phyloP scores from a whole-genome alignment of 2,329 filamentous ascomycete genomes.

The Colletotrichum sp. region DNA sequence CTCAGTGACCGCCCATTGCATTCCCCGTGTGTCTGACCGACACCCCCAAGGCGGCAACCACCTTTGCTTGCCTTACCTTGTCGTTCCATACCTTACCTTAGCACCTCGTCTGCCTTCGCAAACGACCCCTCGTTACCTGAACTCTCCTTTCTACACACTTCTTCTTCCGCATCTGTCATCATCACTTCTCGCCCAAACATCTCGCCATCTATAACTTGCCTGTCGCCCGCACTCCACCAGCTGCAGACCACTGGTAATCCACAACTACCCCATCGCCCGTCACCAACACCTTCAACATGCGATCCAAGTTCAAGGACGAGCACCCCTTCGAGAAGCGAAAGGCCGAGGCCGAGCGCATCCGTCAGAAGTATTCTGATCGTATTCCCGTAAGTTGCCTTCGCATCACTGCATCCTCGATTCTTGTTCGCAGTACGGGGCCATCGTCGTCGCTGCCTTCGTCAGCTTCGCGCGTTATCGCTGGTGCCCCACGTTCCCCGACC shows the following conservation, averaged over 20 bases:
- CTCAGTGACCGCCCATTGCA: conserved; percentile 23
- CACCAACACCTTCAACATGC: conserved; percentile 69
- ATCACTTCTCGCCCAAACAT: conserved; percentile 3
- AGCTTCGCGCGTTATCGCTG: conserved; percentile 12
- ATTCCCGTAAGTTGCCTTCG: conserved; percentile 79
- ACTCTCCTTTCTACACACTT: conserved; percentile 22
- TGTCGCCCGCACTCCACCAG: conserved; percentile 7
- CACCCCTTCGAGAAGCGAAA: conserved; percentile 99
- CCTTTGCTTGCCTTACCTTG: conserved; percentile 2
- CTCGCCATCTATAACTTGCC: conserved; percentile 19
- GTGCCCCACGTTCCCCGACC: conserved; percentile 13
- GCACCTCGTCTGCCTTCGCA: conserved; percentile 19
- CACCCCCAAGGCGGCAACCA: conserved; percentile 22
- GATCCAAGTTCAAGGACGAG: conserved; percentile 99
- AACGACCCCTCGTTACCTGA: conserved; percentile 20
- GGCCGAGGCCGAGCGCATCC: conserved; percentile 98
- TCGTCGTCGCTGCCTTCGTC: background rate
- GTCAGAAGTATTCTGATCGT: conserved; percentile 97
- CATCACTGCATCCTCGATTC: background rate
- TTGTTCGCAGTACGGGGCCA: background rate
- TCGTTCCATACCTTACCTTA: background rate
- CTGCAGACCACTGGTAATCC: conserved; percentile 12
- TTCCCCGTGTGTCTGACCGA: conserved; percentile 18
- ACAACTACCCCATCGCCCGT: conserved; percentile 21
- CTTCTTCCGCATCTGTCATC: conserved; percentile 15